Base-by-base conservation (phyloP, 345 rosid genomes). In the Camelina sativa region DNA sequence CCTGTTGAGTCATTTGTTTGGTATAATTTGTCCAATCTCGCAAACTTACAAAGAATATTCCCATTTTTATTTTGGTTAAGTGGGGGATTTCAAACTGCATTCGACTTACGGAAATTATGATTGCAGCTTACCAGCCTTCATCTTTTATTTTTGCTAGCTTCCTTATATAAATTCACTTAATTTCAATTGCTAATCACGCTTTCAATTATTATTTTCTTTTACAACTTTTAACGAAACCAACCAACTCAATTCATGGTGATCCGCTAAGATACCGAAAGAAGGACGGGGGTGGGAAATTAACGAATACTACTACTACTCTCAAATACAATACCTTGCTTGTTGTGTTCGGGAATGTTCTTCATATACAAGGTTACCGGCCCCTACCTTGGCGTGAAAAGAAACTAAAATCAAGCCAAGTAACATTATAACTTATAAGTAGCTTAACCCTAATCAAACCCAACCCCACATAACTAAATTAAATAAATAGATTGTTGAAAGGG, bases 141-240 rank as follows among this genome's bases (percentile, higher is more conserved):
- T 22, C 23, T 22, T 22, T 22, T 22, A 1, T 22, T 22, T 22
- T 22, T 22, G 23, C 23, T 22, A 22, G 23, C 23, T 22, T 2
- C 23, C 23, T 22, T 22, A 22, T 22, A 22, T 22, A 7, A 7
- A 3, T 3, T 32, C 28, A 34, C 51, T 22, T 38, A 11, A 23
- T 23, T 25, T 23, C 5, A 50, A n/a, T 30, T 32, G 5, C 28
- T 16, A 41, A 8, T 46, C 47, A 19, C 51, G 59, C 20, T 66
- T 40, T 23, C 5, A 50, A 11, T 23, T 38, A 7, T 22, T 67
- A 23, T 23, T 23, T 23, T 23, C 2, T 9, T 6, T 23, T 38
- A 54, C 52, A 54, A 41, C 30, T 41, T 68, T 41, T 69, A 1
- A 65, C 61, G 34, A 35, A 37, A 37, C 6, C 48, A 69, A 55